These are phyloP conservation scores for Anisogramma anomala DNA, from an alignment of 2,329 filamentous ascomycete genomes.

Conservation along the genomic window DNA sequence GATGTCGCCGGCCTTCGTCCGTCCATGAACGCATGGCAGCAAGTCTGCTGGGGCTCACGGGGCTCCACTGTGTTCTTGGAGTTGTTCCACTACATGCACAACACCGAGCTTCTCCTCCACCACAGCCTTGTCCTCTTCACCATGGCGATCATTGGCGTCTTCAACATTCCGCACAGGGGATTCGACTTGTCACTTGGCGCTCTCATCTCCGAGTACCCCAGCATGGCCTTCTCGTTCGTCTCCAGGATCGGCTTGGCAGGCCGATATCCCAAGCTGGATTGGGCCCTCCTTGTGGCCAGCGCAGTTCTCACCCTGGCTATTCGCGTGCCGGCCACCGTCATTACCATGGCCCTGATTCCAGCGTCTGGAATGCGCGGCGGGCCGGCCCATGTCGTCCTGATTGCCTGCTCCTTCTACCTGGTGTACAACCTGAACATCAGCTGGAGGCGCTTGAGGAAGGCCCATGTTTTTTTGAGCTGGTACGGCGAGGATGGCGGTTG, in stretches of 20 bases:
- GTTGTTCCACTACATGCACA: slow-evolving; percentile 13
- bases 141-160: slow-evolving; percentile 14
- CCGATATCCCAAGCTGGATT: slow-evolving; percentile 1
- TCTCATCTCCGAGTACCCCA: slow-evolving; percentile 15
- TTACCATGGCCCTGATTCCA: slow-evolving; percentile 8
- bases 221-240: slow-evolving; percentile 12
- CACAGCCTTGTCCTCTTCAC: slow-evolving; percentile 15
- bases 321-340: slow-evolving; percentile 4
- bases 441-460: slow-evolving; percentile 4
- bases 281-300: slow-evolving; percentile 6
- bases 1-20: slow-evolving; percentile 16
- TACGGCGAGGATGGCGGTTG: not conserved
- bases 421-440: slow-evolving; percentile 5
- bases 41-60: slow-evolving; percentile 18
- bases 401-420: slow-evolving; percentile 6
- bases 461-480: not conserved
- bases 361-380: slow-evolving; percentile 2
- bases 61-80: slow-evolving; percentile 16
- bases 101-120: slow-evolving; percentile 17
- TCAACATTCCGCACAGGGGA: slow-evolving; percentile 14
- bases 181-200: slow-evolving; percentile 16
- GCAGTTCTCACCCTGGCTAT: not conserved
- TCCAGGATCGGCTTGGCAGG: slow-evolving; percentile 12
- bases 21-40: slow-evolving; percentile 15
- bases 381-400: not conserved